phyloP scores from a whole-genome alignment of 1,284 basidiomycete genomes.

The Ganoderma sp. region DNA sequence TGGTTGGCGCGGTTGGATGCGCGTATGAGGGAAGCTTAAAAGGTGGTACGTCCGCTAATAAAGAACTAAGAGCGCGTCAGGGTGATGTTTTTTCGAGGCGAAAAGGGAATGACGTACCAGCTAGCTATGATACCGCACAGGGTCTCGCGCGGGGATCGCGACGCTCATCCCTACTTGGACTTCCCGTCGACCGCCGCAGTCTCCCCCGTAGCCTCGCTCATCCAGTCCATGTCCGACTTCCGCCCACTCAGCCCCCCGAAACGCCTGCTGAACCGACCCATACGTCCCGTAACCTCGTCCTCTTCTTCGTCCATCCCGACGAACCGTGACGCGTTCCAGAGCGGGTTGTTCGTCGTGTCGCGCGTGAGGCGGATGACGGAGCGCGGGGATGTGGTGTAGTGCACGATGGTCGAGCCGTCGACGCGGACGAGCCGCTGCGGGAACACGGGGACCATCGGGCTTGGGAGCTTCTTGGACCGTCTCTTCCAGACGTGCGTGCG shows the following conservation, averaged over 20 bases:
- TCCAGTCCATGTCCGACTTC: conserved; percentile 49
- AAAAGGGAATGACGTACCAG: background rate
- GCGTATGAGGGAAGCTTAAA: background rate
- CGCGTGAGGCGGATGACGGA: conserved; percentile 77
- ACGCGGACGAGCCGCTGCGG: conserved; percentile 83
- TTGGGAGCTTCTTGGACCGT: conserved; percentile 68
- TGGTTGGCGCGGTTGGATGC: background rate
- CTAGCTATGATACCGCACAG: background rate
- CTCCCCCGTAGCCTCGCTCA: conserved; percentile 28
- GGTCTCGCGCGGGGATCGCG: background rate
- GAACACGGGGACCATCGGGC: conserved; percentile 83
- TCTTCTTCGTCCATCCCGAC: conserved; percentile 64
- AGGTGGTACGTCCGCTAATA: background rate
- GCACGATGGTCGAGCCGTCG: conserved; percentile 86
- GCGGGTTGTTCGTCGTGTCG: conserved; percentile 84
- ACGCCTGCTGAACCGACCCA: conserved; percentile 79
- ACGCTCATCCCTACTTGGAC: background rate
- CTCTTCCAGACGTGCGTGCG: conserved; percentile 78
- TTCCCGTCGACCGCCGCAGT: background rate
- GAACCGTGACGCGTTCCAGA: conserved; percentile 68
- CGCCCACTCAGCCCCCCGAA: conserved; percentile 68
- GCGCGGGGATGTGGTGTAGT: conserved; percentile 85
- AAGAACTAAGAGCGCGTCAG: background rate
- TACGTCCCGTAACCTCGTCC: conserved; percentile 71
- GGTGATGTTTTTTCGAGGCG: background rate